Evolutionary conservation across 345 rosid species (phyloP), one percentile per base, ranked within the genome.

Genomic region (Cochlearia excelsa): DNA sequence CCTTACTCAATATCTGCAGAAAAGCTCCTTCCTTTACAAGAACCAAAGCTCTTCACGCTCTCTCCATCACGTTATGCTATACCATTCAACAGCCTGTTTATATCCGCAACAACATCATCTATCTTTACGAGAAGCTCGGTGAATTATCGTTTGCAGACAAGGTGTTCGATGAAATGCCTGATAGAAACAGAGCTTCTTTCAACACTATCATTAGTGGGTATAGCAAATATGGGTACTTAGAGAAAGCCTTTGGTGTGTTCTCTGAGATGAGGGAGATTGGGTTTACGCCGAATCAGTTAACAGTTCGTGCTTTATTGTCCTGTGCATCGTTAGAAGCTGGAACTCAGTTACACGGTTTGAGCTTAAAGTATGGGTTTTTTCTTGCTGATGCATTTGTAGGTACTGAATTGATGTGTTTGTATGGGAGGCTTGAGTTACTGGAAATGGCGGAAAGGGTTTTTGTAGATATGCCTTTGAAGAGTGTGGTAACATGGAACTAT

Each of bases 401-500:
- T 34, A 83, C 90, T 58, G 60, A 87, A 31, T 76, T 92, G 75
- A 39, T 82, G 66, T 75, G 86, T 62, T 68, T 84, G 59, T 83
- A 82, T 39, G 97, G 89, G n/a, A 84, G 77, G 84, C 54, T 59
- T 45, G 86, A 78, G 50, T 63, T 67, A 38, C 43, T 88, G 48
- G 67, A 74, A 71, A 81, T 74, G 74, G 80, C 80, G 6, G 67
- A 72, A 48, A 58, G 37, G 35, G 80, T 78, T 23, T 88, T 86
- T 66, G 80, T 80, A 55, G 78, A 77, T 68, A 79, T 88, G 86
- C 80, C 96, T 1, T 26, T 35, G 11, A 88, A 77, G 80, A 92
- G 78, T 66, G 73, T 75, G 66, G 81, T 74, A 58, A 92, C 93
- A 26, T 88, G 95, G 89, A 92, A 83, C 71, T 75, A 80, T 7